Evolutionary conservation across 192 early-diverging fungal genomes (phyloP).

Genomic region (Cladochytrium replicatum): DNA sequence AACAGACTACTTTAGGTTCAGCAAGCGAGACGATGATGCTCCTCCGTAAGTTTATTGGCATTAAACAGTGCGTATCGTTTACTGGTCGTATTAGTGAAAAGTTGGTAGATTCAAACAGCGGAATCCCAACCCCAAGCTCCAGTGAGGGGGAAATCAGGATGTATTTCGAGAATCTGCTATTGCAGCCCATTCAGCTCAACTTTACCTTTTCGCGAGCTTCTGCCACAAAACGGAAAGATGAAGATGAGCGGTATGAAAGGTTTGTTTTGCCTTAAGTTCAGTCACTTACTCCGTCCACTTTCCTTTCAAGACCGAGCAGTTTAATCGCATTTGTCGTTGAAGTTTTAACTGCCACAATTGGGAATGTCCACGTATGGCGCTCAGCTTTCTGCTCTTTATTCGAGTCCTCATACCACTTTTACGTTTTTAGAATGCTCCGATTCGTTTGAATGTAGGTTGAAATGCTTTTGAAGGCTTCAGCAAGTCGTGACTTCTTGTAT

Average conservation of each 20-base stretch:
- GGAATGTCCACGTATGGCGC: slow-evolving; percentile 79
- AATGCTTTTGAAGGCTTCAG: background rate
- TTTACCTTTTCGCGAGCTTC: slow-evolving; percentile 92
- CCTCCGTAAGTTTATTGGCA: too few relatives aligned
- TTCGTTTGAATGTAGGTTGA: slow-evolving; percentile 62
- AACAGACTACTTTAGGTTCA: slow-evolving; percentile 78
- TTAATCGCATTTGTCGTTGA: slow-evolving; percentile 38
- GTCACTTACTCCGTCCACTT: slow-evolving; percentile 7
- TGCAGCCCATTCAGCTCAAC: slow-evolving; percentile 92
- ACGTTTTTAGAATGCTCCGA: slow-evolving; percentile 61
- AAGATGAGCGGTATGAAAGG: slow-evolving; percentile 36
- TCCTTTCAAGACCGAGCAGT: slow-evolving; percentile 16
- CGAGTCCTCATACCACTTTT: background rate
- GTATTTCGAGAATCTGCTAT: slow-evolving; percentile 90
- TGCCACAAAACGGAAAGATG: slow-evolving; percentile 57
- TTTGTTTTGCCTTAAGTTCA: slow-evolving; percentile 1
- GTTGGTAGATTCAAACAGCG: slow-evolving; percentile 26
- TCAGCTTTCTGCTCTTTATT: slow-evolving; percentile 3
- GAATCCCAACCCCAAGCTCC: slow-evolving; percentile 62
- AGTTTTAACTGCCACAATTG: slow-evolving; percentile 93
- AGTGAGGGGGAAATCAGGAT: slow-evolving; percentile 60
- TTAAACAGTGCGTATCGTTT: too few relatives aligned
- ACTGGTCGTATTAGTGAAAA: too few relatives aligned
- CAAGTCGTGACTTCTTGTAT: background rate
- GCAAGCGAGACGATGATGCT: too few relatives aligned